These are phyloP conservation scores for Aureobasidium vineae DNA, from an alignment of 2,329 filamentous ascomycete genomes.

Conservation along the genomic window DNA sequence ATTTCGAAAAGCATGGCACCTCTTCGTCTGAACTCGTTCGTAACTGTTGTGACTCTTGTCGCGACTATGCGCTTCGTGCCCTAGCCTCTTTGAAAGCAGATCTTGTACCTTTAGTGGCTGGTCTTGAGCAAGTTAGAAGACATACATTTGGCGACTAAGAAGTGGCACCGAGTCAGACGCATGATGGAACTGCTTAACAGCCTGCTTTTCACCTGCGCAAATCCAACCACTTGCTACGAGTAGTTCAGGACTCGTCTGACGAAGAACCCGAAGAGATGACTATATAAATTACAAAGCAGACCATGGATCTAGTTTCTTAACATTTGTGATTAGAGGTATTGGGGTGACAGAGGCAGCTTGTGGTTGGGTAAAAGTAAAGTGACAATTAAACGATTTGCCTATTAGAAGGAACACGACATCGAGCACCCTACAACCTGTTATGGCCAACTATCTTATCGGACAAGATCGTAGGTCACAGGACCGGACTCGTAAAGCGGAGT, in stretches of 20 bases:
- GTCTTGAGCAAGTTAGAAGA: not conserved
- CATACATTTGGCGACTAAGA: not conserved
- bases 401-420: too few species aligned
- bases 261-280: not conserved
- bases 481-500: constrained; percentile 2
- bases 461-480: not conserved
- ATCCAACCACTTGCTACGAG: not conserved
- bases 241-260: not conserved
- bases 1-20: not conserved
- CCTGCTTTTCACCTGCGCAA: not conserved
- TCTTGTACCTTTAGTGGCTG: not conserved
- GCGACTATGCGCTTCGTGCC: not conserved
- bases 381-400: too few species aligned
- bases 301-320: not conserved
- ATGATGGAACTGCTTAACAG: not conserved
- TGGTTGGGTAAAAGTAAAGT: too few species aligned
- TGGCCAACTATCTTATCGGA: not conserved
- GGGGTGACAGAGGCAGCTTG: too few species aligned
- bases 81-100: not conserved
- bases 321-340: too few species aligned
- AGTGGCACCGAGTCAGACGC: not conserved
- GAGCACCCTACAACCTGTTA: too few species aligned
- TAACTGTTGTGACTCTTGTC: not conserved
- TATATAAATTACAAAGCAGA: not conserved
- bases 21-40: not conserved